Base-by-base conservation (phyloP, 306 rosid species). In the Vigna unguiculata region DNA sequence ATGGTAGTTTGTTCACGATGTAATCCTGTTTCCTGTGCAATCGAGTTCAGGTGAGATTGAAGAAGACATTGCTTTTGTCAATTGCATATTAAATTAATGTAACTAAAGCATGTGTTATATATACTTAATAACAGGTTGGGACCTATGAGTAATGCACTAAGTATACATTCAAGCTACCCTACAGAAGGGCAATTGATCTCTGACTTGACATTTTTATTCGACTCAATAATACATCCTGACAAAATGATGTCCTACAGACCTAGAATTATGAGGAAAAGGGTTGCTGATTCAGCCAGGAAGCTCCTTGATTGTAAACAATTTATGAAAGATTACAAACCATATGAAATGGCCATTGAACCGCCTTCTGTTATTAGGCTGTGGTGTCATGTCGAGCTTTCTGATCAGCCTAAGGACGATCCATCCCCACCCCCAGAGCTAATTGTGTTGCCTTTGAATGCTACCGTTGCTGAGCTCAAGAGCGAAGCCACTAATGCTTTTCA, bases 251-350 rank as follows among this genome's bases (percentile, higher is more conserved):
- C 47, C 49, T 64, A 71, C 49, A 73, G 84, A 46, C 87, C 85
- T 2, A 34, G 24, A 21, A 48, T 4, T 21, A 61, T 68, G 78
- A 76, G 85, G 78, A 88, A 84, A 58, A 30, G 48, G 4, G 80
- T 86, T 52, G 72, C 83, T 13, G 91, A 86, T 45, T 84, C 93
- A 11, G 90, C 93, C 2, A 86, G 88, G 65, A 91, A 84, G 82
- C 87, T 91, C 64, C 89, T 91, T 7, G 96, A 91, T 77, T 89
- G 93, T 80, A 91, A 91, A 81, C 89, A 91, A 72, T 91, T 91
- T 24, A 74, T 91, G 86, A 91, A 91, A 89, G 88, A 84, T 69
- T 87, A 84, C 60, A 74, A 54, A 75, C 70, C 78, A 43, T 82
- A 65, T 5, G 69, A 74, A 32, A 25, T 64, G 25, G 63, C 24